These are phyloP conservation scores for Coniosporium tulheliwenetii DNA, from an alignment of 2,329 filamentous ascomycete species.

Conservation along the genomic window DNA sequence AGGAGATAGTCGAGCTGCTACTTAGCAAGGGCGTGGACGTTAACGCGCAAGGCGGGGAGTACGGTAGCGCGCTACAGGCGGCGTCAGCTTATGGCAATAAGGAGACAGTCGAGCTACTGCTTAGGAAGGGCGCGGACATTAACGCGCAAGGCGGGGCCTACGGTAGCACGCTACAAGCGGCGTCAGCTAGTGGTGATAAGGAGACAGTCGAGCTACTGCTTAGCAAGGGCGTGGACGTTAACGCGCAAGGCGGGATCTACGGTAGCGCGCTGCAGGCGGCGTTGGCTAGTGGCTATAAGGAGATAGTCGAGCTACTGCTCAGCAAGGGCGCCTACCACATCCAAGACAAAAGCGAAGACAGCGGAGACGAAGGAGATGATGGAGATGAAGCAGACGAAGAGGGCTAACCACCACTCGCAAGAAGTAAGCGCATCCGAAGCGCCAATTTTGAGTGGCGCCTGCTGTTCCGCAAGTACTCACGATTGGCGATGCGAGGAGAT, in stretches of 20 bases:
- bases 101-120: not conserved
- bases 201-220: not conserved
- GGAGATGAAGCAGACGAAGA: too few species aligned
- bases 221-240: not conserved
- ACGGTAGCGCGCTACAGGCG: not conserved
- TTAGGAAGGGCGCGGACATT: not conserved
- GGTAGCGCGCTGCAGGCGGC: slow-evolving; percentile 3
- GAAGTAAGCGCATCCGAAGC: too few species aligned
- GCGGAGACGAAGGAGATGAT: too few species aligned
- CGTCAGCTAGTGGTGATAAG: not conserved
- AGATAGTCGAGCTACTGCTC: slow-evolving; percentile 1
- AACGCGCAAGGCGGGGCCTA: not conserved
- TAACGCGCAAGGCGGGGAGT: slow-evolving; percentile 1
- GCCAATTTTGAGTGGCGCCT: too few species aligned
- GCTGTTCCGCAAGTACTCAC: too few species aligned
- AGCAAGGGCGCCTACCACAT: not conserved
- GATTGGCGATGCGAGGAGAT: too few species aligned
- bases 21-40: slow-evolving; percentile 1
- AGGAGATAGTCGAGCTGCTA: slow-evolving; percentile 1
- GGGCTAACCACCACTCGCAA: too few species aligned
- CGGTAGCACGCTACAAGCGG: not conserved
- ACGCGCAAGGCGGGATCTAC: not conserved
- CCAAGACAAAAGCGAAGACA: too few species aligned
- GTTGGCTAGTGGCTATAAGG: not conserved
- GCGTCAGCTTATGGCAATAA: not conserved